Evolutionary conservation across 2,329 filamentous ascomycete species (phyloP), one percentile per base, ranked within the genome.

Genomic region (Aspergillus amoenus): DNA sequence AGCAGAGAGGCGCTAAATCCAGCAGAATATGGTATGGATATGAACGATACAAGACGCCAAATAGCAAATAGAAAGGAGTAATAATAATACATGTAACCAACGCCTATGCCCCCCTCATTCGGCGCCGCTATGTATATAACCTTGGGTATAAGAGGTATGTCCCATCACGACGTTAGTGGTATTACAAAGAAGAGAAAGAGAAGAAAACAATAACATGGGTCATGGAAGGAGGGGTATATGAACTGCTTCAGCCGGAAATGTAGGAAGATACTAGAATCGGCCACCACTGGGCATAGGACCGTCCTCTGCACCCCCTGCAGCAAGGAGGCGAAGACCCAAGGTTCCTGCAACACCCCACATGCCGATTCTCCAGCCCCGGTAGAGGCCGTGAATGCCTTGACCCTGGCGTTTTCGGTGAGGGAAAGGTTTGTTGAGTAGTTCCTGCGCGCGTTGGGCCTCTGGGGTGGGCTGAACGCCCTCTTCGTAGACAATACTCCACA

Each of bases 401-500:
- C 81, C 81, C 60, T 79, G 81, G 43, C 78, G 78, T 52, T 79
- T 77, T 46, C 72, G 69, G 12, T 64, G 58, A 34, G 48, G 73
- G 65, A 49, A 77, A 66, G 39, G 81, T 73, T 63, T 72, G 30
- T 68, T 70, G 61, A 73, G 69, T 22, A 71, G 59, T 15, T 67
- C 62, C 3, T 70, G 69, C 5, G 70, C 71, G 27, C 66, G 70
- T 46, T 77, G 71, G 11, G 81, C 74, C 8, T 84, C 79, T 58
- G 79, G 80, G 21, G 69, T 69, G 17, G 75, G 47, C 52, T 70
- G 69, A 15, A 71, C 77, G 7, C 94, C 94, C 73, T 99, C 94
- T 66, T 95, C 90, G 37, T 88, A 83, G 1, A 90, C 82, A 60
- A 99, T 94, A 59, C 85, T 84, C 81, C 91, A 93, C 84, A 97